Evolutionary conservation across 2,329 filamentous ascomycete species (phyloP).

Genomic region (Botrytis medusae): DNA sequence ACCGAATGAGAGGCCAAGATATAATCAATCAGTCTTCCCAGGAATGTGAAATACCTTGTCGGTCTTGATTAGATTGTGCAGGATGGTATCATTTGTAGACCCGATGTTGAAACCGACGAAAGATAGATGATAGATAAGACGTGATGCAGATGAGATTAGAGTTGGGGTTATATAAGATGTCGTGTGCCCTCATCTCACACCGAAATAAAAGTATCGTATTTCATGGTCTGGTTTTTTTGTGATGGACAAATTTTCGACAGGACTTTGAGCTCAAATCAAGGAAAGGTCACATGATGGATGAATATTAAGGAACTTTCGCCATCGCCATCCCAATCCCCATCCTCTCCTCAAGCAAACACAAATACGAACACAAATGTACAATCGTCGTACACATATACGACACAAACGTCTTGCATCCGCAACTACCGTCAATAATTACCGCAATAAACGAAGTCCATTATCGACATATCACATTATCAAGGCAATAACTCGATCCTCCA

Average conservation of each 20-base stretch:
- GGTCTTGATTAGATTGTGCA: constrained; percentile 22
- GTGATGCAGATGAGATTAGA: constrained; percentile 12
- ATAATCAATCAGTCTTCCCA: constrained; percentile 14
- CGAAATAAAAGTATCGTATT: background rate
- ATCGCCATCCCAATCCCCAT: background rate
- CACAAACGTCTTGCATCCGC: background rate
- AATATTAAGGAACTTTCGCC: background rate
- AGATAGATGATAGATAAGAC: constrained; percentile 12
- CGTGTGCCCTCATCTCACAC: constrained; percentile 1
- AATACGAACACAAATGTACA: background rate
- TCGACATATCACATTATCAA: background rate
- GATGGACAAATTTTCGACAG: background rate
- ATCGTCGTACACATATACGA: background rate
- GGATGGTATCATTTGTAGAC: constrained; percentile 20
- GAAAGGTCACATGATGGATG: constrained; percentile 10
- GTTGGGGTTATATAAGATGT: constrained; percentile 12
- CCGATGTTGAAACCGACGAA: constrained; percentile 9
- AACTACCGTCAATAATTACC: background rate
- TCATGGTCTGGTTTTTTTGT: background rate
- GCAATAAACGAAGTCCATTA: background rate
- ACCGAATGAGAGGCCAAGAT: constrained; percentile 21
- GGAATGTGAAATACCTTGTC: constrained; percentile 20
- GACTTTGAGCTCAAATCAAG: background rate
- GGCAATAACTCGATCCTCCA: background rate
- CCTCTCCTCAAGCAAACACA: background rate